Evolutionary conservation across 768 basidiomycete species (phyloP).

Genomic region (Cystobasidium tubakii): DNA sequence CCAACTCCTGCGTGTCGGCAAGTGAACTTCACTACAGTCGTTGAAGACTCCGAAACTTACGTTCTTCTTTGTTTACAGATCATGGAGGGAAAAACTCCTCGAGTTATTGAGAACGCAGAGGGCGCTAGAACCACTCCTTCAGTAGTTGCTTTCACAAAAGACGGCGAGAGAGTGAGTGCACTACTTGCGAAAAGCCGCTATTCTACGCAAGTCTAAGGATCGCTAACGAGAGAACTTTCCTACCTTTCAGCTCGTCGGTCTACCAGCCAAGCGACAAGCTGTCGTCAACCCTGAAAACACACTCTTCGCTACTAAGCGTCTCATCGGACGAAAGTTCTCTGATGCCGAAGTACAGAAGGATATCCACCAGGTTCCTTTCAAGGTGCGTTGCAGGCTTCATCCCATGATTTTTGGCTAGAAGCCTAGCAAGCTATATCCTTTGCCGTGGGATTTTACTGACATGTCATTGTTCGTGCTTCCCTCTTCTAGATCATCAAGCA

Average conservation of each 20-base stretch:
- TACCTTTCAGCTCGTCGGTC: constrained; percentile 58
- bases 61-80: constrained; percentile 50
- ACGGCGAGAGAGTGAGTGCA: constrained; percentile 68
- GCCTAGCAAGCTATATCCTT: neutral
- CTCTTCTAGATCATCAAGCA: constrained; percentile 57
- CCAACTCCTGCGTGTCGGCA: constrained; percentile 51
- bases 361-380: constrained; percentile 56
- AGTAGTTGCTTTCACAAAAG: constrained; percentile 96
- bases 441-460: neutral
- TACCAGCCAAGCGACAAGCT: constrained; percentile 94
- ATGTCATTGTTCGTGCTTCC: too few species aligned
- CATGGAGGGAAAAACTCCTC: constrained; percentile 89
- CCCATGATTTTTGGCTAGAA: neutral
- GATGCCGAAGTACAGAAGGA: constrained; percentile 93
- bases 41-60: too few species aligned
- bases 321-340: constrained; percentile 86
- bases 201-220: too few species aligned
- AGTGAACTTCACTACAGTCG: neutral
- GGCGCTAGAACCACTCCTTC: constrained; percentile 95
- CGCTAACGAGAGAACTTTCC: too few species aligned
- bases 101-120: constrained; percentile 95
- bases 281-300: constrained; percentile 84
- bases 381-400: neutral
- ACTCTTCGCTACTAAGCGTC: constrained; percentile 59
- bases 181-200: neutral